phyloP scores from a whole-genome alignment of 805 yeast species.

The Kuraishia molischiana region DNA sequence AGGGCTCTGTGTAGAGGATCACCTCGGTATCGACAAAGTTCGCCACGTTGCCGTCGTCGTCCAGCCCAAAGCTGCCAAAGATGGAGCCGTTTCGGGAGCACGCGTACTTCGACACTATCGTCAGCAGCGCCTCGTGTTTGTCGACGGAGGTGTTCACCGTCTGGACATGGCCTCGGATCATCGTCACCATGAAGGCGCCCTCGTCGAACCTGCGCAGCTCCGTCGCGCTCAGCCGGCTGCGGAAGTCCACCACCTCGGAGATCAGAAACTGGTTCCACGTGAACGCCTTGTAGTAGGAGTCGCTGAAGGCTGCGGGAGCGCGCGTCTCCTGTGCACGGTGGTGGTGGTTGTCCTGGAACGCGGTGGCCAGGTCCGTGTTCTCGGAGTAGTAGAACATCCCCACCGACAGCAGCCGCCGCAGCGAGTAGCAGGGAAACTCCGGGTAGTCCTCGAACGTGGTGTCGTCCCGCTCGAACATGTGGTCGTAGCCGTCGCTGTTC shows the following conservation, averaged over 20 bases:
- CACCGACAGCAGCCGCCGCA: conserved; percentile 30
- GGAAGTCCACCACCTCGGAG: conserved; percentile 32
- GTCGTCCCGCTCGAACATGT: conserved; percentile 11
- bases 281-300: conserved; percentile 33
- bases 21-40: conserved; percentile 45
- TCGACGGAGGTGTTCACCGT: conserved; percentile 23
- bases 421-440: conserved; percentile 20
- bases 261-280: conserved; percentile 44
- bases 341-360: conserved; percentile 23
- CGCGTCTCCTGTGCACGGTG: conserved; percentile 7
- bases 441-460: conserved; percentile 10
- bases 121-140: conserved; percentile 28
- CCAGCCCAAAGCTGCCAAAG: conserved; percentile 50
- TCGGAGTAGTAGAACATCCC: conserved; percentile 36
- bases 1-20: conserved; percentile 29
- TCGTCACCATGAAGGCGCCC: conserved; percentile 35
- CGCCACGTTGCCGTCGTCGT: conserved; percentile 43
- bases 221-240: conserved; percentile 28
- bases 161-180: conserved; percentile 39
- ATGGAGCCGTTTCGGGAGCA: conserved; percentile 29
- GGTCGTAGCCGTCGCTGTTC: conserved; percentile 45
- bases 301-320: conserved; percentile 16
- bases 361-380: conserved; percentile 35
- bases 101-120: conserved; percentile 42
- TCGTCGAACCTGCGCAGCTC: conserved; percentile 33